A percentile compares a stretch with the other conserved stretches of the same genome.
phyloP scores from a whole-genome alignment of 495 filamentous ascomycete genomes.

The Mytilinidion resinicola region DNA sequence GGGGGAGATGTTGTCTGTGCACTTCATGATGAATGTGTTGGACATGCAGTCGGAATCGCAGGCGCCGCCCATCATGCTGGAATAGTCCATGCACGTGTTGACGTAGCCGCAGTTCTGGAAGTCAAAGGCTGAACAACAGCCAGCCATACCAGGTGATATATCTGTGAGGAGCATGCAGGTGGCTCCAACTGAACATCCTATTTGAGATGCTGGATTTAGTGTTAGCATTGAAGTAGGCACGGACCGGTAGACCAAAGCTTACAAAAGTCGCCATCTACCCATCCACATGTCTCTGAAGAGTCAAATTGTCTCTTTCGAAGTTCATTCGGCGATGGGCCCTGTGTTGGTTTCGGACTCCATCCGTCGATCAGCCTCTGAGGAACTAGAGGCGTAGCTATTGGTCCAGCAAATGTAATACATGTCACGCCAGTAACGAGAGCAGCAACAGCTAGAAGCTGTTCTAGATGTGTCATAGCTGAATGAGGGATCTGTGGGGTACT shows the following conservation, averaged over 20 bases:
- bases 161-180: conserved; percentile 22
- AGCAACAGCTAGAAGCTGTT: conserved; percentile 3
- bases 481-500: neutral
- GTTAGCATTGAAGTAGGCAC: neutral
- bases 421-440: conserved; percentile 10
- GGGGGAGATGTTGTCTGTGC: conserved; percentile 8
- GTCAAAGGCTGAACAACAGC: conserved; percentile 21
- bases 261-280: conserved; percentile 15
- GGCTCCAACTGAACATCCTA: conserved; percentile 7
- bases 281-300: conserved; percentile 20
- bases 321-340: conserved; percentile 17
- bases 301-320: conserved; percentile 11
- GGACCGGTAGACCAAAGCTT: neutral
- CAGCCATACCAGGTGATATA: conserved; percentile 16
- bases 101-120: conserved; percentile 23
- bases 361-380: conserved; percentile 8
- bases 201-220: conserved; percentile 6
- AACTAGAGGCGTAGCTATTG: conserved; percentile 10
- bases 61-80: neutral
- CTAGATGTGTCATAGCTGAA: conserved; percentile 9
- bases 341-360: conserved; percentile 19
- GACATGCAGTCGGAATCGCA: conserved; percentile 13
- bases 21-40: conserved; percentile 25
- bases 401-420: conserved; percentile 20
- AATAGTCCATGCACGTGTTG: conserved; percentile 22